These are phyloP conservation scores for Podila epigama DNA, from an alignment of 192 early-diverging fungal genomes.

Conservation along the genomic window DNA sequence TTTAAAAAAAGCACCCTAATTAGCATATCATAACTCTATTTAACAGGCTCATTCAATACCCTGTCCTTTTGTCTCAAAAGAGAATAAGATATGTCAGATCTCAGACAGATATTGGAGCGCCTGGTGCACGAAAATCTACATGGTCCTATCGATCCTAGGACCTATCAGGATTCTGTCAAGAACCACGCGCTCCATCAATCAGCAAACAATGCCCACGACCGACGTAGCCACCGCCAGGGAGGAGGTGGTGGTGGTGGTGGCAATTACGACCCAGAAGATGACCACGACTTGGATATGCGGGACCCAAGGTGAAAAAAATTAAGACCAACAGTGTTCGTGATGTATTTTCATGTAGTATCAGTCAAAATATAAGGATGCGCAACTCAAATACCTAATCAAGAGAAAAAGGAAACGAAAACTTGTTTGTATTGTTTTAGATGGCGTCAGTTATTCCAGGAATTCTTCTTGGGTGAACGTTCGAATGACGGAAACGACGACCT, in stretches of 20 bases:
- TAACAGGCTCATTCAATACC: too few species aligned
- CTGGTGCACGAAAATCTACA: conserved; percentile 68
- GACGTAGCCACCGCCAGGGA: background rate
- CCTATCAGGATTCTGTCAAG: conserved; percentile 25
- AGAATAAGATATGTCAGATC: conserved; percentile 41
- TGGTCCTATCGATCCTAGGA: conserved; percentile 59
- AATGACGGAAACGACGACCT: conserved; percentile 82
- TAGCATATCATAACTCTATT: background rate
- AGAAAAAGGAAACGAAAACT: background rate
- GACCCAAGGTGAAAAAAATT: conserved; percentile 58
- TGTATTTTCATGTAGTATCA: background rate
- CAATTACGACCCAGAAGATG: background rate
- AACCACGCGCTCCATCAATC: conserved; percentile 24
- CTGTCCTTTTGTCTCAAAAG: background rate
- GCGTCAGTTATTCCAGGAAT: conserved; percentile 72
- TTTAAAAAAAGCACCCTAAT: background rate
- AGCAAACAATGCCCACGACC: background rate
- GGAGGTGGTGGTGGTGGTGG: too few species aligned
- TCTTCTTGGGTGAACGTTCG: conserved; percentile 70
- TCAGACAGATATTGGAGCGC: conserved; percentile 60
- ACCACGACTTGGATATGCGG: conserved; percentile 56
- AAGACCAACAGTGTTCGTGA: background rate
- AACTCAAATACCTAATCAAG: background rate
- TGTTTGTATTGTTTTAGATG: conserved; percentile 48
- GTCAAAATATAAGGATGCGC: too few species aligned